phyloP scores from a whole-genome alignment of 2,329 filamentous ascomycete species.

The Fusarium sp. region DNA sequence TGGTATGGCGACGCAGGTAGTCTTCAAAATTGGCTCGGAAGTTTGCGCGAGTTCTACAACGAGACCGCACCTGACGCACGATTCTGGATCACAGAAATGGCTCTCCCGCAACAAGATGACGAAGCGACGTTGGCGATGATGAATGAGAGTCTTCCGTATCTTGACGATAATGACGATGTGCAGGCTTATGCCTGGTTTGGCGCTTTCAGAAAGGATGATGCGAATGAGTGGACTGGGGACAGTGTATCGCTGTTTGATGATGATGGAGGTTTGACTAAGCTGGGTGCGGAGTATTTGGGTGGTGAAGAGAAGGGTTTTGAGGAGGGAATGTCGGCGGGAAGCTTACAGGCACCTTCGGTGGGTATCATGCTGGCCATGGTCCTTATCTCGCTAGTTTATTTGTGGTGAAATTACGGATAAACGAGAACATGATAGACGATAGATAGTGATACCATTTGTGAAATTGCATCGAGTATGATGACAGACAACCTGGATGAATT shows the following conservation, averaged over 20 bases:
- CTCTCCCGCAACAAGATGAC: slow-evolving; percentile 50
- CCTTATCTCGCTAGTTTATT: background rate
- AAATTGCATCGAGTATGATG: background rate
- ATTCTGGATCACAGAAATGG: slow-evolving; percentile 57
- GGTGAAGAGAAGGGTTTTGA: slow-evolving; percentile 54
- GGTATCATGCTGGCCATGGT: background rate
- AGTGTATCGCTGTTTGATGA: slow-evolving; percentile 53
- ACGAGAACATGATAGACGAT: background rate
- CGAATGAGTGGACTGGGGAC: slow-evolving; percentile 55
- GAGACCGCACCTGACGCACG: slow-evolving; percentile 29
- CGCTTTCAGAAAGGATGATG: slow-evolving; percentile 52
- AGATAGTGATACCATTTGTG: slow-evolving; percentile 25
- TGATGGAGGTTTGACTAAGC: slow-evolving; percentile 53
- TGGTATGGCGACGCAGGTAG: slow-evolving; percentile 56
- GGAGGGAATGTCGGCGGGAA: slow-evolving; percentile 44
- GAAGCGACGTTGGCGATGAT: slow-evolving; percentile 54
- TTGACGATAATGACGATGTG: slow-evolving; percentile 51
- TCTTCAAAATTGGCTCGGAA: slow-evolving; percentile 51
- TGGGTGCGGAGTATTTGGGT: slow-evolving; percentile 55
- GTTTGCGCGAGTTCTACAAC: slow-evolving; percentile 53
- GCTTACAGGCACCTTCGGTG: background rate
- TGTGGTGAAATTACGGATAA: slow-evolving; percentile 9
- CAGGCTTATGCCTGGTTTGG: slow-evolving; percentile 58
- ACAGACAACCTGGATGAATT: background rate
- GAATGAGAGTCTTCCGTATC: slow-evolving; percentile 52